Conservation (phyloP, 495 filamentous ascomycete genomes). For the Lasiosphaeria hispida region DNA sequence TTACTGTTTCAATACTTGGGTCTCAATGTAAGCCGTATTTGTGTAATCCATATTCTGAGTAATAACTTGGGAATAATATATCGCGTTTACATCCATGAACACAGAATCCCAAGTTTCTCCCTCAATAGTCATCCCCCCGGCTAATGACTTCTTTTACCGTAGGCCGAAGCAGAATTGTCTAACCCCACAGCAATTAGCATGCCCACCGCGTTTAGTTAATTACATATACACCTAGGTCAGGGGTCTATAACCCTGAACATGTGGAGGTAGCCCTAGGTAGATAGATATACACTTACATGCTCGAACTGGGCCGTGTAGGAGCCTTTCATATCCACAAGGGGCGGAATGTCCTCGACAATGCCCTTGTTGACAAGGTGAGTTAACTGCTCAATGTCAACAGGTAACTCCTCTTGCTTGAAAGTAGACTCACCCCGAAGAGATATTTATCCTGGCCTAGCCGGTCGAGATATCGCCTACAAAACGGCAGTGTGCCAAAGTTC, state of each 20-base stretch:
- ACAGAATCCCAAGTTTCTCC: neutral
- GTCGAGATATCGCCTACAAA: slow-evolving; percentile 82
- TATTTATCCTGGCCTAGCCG: slow-evolving; percentile 86
- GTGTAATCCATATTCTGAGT: too few species aligned
- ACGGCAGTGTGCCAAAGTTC: slow-evolving; percentile 88
- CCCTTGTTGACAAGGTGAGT: slow-evolving; percentile 83
- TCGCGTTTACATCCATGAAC: too few species aligned
- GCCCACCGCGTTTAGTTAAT: too few species aligned
- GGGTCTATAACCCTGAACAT: too few species aligned
- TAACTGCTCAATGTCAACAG: slow-evolving; percentile 48
- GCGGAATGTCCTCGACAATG: slow-evolving; percentile 87
- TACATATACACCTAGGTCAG: too few species aligned
- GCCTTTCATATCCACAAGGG: slow-evolving; percentile 87
- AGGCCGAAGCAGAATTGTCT: slow-evolving; percentile 85
- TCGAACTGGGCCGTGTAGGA: slow-evolving; percentile 94
- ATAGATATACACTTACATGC: slow-evolving; percentile 62
- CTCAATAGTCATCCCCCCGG: slow-evolving; percentile 83
- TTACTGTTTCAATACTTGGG: too few species aligned
- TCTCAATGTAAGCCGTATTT: too few species aligned
- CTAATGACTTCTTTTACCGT: slow-evolving; percentile 92
- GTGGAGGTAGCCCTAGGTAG: slow-evolving; percentile 19
- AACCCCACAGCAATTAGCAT: too few species aligned
- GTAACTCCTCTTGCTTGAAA: neutral
- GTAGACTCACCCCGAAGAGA: slow-evolving; percentile 67
- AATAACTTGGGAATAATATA: too few species aligned